These are phyloP conservation scores for Powellomyces hirtus DNA, from an alignment of 192 early-diverging fungal genomes.

Conservation along the genomic window DNA sequence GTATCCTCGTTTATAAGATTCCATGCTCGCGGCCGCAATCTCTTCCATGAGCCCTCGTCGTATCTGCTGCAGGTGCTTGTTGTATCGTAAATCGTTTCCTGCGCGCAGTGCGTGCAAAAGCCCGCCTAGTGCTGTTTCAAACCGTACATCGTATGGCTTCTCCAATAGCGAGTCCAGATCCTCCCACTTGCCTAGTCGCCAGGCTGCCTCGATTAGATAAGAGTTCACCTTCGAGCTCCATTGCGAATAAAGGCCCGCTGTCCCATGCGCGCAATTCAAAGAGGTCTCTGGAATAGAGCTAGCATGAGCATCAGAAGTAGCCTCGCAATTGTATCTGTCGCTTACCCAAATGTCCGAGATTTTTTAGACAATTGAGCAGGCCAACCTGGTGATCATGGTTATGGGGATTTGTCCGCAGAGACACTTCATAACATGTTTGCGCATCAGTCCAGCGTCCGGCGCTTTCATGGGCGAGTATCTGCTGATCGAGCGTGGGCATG, in stretches of 20 bases:
- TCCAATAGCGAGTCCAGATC: slow-evolving; percentile 45
- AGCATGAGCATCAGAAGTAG: neutral
- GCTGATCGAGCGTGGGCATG: slow-evolving; percentile 57
- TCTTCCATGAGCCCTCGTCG: slow-evolving; percentile 48
- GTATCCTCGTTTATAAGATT: slow-evolving; percentile 63
- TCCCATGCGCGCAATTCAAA: slow-evolving; percentile 48
- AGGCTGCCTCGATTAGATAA: slow-evolving; percentile 58
- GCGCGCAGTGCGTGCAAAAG: slow-evolving; percentile 48
- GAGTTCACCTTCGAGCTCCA: slow-evolving; percentile 52
- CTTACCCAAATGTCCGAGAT: slow-evolving; percentile 68
- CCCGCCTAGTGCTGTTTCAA: slow-evolving; percentile 57
- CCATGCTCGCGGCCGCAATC: slow-evolving; percentile 60
- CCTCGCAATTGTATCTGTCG: neutral
- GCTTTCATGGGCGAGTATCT: slow-evolving; percentile 62
- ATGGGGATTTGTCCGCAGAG: slow-evolving; percentile 43
- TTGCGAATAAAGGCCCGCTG: slow-evolving; percentile 36
- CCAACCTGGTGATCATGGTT: slow-evolving; percentile 53
- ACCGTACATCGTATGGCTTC: slow-evolving; percentile 38
- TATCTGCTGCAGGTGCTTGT: slow-evolving; percentile 35
- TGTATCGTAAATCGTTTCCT: slow-evolving; percentile 31
- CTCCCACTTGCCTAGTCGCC: slow-evolving; percentile 65
- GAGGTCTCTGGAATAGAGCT: slow-evolving; percentile 44
- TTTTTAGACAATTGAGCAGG: slow-evolving; percentile 65
- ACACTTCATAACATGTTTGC: slow-evolving; percentile 62
- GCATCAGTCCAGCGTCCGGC: slow-evolving; percentile 65